Conservation (phyloP, 2,329 filamentous ascomycete species). For the Exophiala bonariae region DNA sequence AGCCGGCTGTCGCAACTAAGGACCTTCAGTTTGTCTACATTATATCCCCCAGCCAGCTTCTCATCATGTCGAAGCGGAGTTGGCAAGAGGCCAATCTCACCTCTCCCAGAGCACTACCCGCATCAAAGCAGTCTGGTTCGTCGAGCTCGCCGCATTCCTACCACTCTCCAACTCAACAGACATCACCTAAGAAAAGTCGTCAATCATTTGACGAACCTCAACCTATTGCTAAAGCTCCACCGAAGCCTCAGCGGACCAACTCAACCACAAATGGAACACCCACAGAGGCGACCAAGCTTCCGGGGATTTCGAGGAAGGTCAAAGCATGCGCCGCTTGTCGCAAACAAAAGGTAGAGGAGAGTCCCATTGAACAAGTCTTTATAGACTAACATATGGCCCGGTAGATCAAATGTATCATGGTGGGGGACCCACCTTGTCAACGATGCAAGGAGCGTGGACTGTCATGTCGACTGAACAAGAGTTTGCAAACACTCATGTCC, state of each 20-base stretch:
- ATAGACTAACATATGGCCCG: conserved; percentile 7
- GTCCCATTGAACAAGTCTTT: background rate
- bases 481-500: conserved; percentile 48
- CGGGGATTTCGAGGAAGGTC: conserved; percentile 43
- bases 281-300: conserved; percentile 20
- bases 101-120: conserved; percentile 22
- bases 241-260: conserved; percentile 18
- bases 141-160: conserved; percentile 21
- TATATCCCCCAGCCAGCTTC: background rate
- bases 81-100: conserved; percentile 29
- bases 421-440: conserved; percentile 49
- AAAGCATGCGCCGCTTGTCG: conserved; percentile 55
- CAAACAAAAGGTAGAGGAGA: conserved; percentile 53
- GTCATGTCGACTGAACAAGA: conserved; percentile 55
- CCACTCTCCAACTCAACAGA: conserved; percentile 17
- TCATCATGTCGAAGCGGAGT: conserved; percentile 28
- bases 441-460: conserved; percentile 51
- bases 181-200: conserved; percentile 26
- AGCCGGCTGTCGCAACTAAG: background rate
- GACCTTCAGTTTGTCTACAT: background rate
- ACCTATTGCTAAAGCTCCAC: conserved; percentile 19
- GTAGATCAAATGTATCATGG: conserved; percentile 53
- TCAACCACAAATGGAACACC: conserved; percentile 20
- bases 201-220: conserved; percentile 24
- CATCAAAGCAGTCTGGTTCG: conserved; percentile 12